Evolutionary conservation across 805 yeast genomes (phyloP).

Genomic region (Wickerhamiella galacta): DNA sequence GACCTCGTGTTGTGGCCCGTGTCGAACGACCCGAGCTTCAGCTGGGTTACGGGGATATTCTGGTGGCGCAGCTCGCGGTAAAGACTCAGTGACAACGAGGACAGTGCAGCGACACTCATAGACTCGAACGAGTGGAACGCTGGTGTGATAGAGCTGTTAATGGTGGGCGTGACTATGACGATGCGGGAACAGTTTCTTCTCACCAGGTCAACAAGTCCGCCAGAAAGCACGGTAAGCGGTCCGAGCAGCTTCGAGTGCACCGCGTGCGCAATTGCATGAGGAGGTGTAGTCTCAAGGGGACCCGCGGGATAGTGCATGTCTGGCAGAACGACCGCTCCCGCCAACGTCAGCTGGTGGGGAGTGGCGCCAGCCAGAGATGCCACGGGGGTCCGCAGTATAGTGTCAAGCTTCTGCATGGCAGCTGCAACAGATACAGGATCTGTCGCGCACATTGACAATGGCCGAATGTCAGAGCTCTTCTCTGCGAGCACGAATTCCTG

Average conservation of each 20-base stretch:
- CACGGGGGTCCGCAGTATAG: constrained; percentile 35
- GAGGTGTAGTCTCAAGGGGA: constrained; percentile 40
- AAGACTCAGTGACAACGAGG: constrained; percentile 24
- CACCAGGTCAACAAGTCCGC: constrained; percentile 38
- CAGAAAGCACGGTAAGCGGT: constrained; percentile 35
- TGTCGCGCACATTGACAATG: constrained; percentile 38
- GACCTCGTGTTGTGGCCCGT: constrained; percentile 1
- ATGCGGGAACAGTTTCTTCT: constrained; percentile 35
- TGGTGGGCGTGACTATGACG: constrained; percentile 37
- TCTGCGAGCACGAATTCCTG: constrained; percentile 35
- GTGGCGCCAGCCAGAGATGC: constrained; percentile 42
- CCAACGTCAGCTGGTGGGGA: constrained; percentile 38
- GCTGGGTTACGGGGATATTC: constrained; percentile 27
- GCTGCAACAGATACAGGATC: constrained; percentile 29
- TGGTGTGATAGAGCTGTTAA: constrained; percentile 35
- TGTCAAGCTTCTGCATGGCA: constrained; percentile 34
- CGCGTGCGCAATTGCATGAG: constrained; percentile 34
- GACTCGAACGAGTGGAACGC: constrained; percentile 54
- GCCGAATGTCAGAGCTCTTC: constrained; percentile 51
- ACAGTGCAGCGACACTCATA: constrained; percentile 31
- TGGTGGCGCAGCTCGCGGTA: constrained; percentile 30
- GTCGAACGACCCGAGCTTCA: constrained; percentile 33
- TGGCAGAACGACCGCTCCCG: constrained; percentile 57
- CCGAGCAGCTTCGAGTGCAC: constrained; percentile 31
- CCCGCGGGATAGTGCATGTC: constrained; percentile 52